phyloP scores from a whole-genome alignment of 345 rosid genomes.

The Acer negundo region DNA sequence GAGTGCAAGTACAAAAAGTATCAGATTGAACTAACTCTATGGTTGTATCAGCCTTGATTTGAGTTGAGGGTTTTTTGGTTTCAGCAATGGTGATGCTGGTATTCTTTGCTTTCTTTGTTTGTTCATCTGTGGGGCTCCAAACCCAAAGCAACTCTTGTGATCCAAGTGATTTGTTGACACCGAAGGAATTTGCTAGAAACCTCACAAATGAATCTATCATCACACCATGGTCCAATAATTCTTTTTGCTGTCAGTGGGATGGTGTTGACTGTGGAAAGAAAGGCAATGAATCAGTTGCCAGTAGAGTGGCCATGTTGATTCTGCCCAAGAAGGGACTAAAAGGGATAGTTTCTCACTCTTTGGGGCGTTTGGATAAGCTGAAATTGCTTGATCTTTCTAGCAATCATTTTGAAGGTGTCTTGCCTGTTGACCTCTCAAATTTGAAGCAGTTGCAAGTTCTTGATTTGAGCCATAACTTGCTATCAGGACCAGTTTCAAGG shows the following conservation, averaged over 20 bases:
- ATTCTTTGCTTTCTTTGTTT: conserved; percentile 46
- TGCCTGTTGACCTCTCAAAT: conserved; percentile 64
- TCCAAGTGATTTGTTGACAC: conserved; percentile 60
- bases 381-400: conserved; percentile 65
- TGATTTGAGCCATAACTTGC: conserved; percentile 81
- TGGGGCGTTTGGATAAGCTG: conserved; percentile 58
- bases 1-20: conserved; percentile 3
- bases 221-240: conserved; percentile 50
- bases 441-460: conserved; percentile 71
- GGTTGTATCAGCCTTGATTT: conserved; percentile 33
- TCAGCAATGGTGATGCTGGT: conserved; percentile 44
- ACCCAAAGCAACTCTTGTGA: conserved; percentile 50
- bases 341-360: conserved; percentile 58
- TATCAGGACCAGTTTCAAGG: conserved; percentile 60
- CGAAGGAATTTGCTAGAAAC: conserved; percentile 58
- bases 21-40: conserved; percentile 14
- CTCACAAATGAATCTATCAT: conserved; percentile 53
- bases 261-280: conserved; percentile 66
- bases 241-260: conserved; percentile 73
- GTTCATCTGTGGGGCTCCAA: conserved; percentile 46
- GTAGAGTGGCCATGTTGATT: conserved; percentile 57
- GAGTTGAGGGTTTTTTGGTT: conserved; percentile 35
- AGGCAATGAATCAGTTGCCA: conserved; percentile 31
- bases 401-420: conserved; percentile 55
- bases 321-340: conserved; percentile 52